Evolutionary conservation across 1,139 yeast species (phyloP).

Genomic region (Blastobotrys capitulatus): DNA sequence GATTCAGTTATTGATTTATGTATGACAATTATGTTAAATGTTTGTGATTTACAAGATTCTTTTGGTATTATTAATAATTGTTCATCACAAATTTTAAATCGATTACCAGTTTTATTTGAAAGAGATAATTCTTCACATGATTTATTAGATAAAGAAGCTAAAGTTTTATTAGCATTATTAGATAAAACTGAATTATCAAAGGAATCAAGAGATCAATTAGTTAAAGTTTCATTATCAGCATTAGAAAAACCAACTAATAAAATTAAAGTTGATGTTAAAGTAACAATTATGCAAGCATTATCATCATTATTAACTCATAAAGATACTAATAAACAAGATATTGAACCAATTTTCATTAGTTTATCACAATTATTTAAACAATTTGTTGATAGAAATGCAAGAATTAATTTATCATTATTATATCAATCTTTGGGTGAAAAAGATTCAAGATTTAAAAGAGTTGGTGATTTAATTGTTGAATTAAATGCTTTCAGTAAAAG

Average conservation of each 20-base stretch:
- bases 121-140: slow-evolving; percentile 22
- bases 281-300: slow-evolving; percentile 55
- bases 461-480: slow-evolving; percentile 51
- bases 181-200: slow-evolving; percentile 56
- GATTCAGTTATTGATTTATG: slow-evolving; percentile 57
- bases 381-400: slow-evolving; percentile 53
- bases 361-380: slow-evolving; percentile 56
- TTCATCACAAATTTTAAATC: slow-evolving; percentile 25
- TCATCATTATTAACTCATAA: slow-evolving; percentile 48
- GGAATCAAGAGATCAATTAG: slow-evolving; percentile 49
- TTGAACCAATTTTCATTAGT: slow-evolving; percentile 49
- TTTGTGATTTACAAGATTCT: slow-evolving; percentile 39
- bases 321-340: slow-evolving; percentile 49
- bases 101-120: slow-evolving; percentile 26
- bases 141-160: slow-evolving; percentile 48
- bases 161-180: slow-evolving; percentile 49
- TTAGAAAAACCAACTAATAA: slow-evolving; percentile 57
- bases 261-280: slow-evolving; percentile 50
- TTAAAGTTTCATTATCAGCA: slow-evolving; percentile 55
- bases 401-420: slow-evolving; percentile 56
- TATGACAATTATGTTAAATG: slow-evolving; percentile 50
- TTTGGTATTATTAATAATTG: slow-evolving; percentile 37
- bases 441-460: slow-evolving; percentile 41
- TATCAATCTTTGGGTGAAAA: slow-evolving; percentile 55
- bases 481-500: slow-evolving; percentile 63